Evolutionary conservation across 805 yeast species (phyloP).

Genomic region (Candida andamanensis): DNA sequence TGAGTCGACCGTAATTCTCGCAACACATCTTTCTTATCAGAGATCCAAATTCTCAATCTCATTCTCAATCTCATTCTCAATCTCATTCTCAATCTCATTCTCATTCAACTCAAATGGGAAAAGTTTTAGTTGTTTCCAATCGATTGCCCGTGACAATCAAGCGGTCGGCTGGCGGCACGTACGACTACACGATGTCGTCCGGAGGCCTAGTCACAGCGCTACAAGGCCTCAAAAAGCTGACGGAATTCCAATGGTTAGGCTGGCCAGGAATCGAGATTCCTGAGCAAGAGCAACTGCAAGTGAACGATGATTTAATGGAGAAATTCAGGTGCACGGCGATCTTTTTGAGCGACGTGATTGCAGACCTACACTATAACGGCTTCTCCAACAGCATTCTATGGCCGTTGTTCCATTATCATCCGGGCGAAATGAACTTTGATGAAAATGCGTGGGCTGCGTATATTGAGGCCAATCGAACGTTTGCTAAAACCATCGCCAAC

Average conservation of each 20-base stretch:
- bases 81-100: too few relatives aligned
- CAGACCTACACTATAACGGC: conserved; percentile 95
- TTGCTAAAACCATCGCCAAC: conserved; percentile 68
- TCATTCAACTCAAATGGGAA: too few relatives aligned
- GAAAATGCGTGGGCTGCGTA: conserved; percentile 98
- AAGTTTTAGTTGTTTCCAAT: conserved; percentile 89
- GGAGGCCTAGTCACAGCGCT: conserved; percentile 97
- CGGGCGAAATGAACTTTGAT: conserved; percentile 98
- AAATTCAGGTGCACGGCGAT: conserved; percentile 90
- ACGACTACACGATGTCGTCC: conserved; percentile 86
- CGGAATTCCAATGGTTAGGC: conserved; percentile 94
- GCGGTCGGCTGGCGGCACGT: conserved; percentile 55
- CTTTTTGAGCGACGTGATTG: conserved; percentile 79
- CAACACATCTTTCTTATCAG: too few relatives aligned
- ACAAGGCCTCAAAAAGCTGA: conserved; percentile 79
- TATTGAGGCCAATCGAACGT: conserved; percentile 81
- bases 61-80: too few relatives aligned
- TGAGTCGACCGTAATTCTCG: too few relatives aligned
- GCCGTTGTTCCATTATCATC: conserved; percentile 98
- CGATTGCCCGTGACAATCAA: conserved; percentile 91
- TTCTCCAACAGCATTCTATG: conserved; percentile 91
- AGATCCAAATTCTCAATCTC: too few relatives aligned
- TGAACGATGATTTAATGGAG: conserved; percentile 62
- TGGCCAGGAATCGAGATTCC: conserved; percentile 93
- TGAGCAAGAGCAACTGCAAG: conserved; percentile 61